Evolutionary conservation across 306 rosid species (phyloP).

Genomic region (Sesbania bispinosa): DNA sequence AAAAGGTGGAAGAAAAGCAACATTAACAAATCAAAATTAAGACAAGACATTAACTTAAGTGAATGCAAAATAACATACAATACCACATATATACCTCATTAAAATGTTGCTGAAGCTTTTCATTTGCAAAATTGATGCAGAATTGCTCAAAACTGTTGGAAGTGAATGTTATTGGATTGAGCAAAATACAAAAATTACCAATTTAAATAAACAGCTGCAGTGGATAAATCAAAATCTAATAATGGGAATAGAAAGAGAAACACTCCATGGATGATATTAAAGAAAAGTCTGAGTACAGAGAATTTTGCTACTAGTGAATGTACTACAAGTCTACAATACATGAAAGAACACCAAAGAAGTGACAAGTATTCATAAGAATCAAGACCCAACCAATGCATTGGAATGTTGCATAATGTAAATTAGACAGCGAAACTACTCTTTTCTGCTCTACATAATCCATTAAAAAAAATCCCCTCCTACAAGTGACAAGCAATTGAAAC

Average conservation of each 20-base stretch:
- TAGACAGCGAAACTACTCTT: neutral
- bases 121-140: conserved; percentile 97
- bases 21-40: conserved; percentile 10
- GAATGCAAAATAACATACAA: neutral
- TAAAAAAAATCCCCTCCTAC: neutral
- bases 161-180: conserved; percentile 17
- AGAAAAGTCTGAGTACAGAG: neutral
- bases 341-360: neutral
- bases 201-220: conserved; percentile 3
- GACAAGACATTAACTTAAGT: neutral
- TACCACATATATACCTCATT: conserved; percentile 63
- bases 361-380: neutral
- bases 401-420: conserved; percentile 1
- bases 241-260: neutral
- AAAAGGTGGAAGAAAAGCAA: neutral
- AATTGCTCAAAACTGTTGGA: conserved; percentile 93
- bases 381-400: neutral
- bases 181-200: neutral
- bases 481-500: conserved; percentile 24
- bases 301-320: neutral
- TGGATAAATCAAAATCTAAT: neutral
- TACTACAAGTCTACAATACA: neutral
- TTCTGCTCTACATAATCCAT: neutral
- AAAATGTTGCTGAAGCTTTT: conserved; percentile 98
- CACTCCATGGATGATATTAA: neutral